Evolutionary conservation across 202 grass and related monocot species (phyloP).

Genomic region (Dendrocalamus latiflorus): DNA sequence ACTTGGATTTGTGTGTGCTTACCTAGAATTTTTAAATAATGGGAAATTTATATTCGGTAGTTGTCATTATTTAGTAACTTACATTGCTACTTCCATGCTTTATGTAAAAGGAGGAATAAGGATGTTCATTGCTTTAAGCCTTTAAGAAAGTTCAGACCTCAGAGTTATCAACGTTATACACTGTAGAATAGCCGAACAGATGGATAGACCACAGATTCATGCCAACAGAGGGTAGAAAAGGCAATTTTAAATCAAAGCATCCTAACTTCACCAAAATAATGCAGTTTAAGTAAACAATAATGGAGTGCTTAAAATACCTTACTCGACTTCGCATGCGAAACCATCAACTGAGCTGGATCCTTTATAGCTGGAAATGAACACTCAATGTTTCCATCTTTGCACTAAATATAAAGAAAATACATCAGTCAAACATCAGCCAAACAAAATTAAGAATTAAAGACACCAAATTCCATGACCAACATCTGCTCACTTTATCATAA

Average conservation of each 20-base stretch:
- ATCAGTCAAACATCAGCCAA: slow-evolving; percentile 19
- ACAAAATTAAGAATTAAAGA: not conserved
- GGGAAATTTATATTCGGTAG: not conserved
- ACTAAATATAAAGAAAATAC: slow-evolving; percentile 44
- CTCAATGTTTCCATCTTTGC: slow-evolving; percentile 79
- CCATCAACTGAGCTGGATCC: slow-evolving; percentile 59
- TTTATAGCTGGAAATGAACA: slow-evolving; percentile 76
- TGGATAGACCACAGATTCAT: not conserved
- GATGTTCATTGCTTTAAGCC: not conserved
- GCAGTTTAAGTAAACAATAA: not conserved
- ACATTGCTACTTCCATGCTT: not conserved
- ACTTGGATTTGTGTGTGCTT: not conserved
- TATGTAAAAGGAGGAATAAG: not conserved
- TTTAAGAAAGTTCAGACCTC: not conserved
- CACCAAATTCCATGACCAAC: not conserved
- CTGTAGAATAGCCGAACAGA: not conserved
- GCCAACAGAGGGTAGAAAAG: not conserved
- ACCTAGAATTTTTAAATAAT: not conserved
- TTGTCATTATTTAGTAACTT: not conserved
- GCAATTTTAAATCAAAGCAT: not conserved
- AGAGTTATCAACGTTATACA: not conserved
- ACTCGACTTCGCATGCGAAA: slow-evolving; percentile 88
- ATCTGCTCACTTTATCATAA: slow-evolving; percentile 88
- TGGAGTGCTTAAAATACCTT: slow-evolving; percentile 57
- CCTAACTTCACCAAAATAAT: slow-evolving; percentile 16